Evolutionary conservation across 2,329 filamentous ascomycete genomes (phyloP).

Genomic region (Aspergillus sp.): DNA sequence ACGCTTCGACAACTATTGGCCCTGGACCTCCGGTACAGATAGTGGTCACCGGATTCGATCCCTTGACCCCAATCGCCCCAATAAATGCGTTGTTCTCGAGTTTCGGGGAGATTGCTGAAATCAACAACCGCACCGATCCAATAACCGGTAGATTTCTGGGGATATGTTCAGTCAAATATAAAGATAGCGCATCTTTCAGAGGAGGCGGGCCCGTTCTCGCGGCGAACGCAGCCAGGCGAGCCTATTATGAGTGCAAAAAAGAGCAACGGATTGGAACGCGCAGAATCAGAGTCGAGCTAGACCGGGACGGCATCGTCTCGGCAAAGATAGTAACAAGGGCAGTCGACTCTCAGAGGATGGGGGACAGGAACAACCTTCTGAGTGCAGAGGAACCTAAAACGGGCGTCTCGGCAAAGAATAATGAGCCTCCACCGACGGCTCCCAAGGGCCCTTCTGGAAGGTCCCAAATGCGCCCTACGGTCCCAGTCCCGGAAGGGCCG

Average conservation of each 20-base stretch:
- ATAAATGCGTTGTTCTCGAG: conserved; percentile 44
- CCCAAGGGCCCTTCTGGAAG: conserved; percentile 78
- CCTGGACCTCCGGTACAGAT: conserved; percentile 88
- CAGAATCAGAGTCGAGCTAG: conserved; percentile 79
- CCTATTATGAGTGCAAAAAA: conserved; percentile 71
- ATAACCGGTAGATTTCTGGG: conserved; percentile 92
- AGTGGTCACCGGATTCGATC: conserved; percentile 95
- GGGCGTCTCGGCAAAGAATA: conserved; percentile 48
- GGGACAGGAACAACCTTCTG: conserved; percentile 38
- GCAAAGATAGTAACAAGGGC: conserved; percentile 74
- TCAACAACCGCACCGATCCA: conserved; percentile 93
- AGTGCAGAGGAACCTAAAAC: conserved; percentile 32
- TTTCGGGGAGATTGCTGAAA: conserved; percentile 73
- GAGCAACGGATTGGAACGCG: conserved; percentile 78
- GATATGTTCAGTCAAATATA: conserved; percentile 88
- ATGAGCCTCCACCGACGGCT: conserved; percentile 75
- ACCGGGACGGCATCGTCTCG: conserved; percentile 84
- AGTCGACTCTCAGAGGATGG: conserved; percentile 67
- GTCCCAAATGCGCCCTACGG: conserved; percentile 38
- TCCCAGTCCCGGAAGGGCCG: conserved; percentile 43
- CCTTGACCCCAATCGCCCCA: conserved; percentile 69
- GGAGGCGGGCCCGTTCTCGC: conserved; percentile 63
- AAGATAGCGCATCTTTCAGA: conserved; percentile 64
- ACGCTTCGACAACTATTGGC: conserved; percentile 79
- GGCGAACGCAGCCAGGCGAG: conserved; percentile 77